phyloP scores from a whole-genome alignment of 306 rosid species.

The Echinosophora koreensis region DNA sequence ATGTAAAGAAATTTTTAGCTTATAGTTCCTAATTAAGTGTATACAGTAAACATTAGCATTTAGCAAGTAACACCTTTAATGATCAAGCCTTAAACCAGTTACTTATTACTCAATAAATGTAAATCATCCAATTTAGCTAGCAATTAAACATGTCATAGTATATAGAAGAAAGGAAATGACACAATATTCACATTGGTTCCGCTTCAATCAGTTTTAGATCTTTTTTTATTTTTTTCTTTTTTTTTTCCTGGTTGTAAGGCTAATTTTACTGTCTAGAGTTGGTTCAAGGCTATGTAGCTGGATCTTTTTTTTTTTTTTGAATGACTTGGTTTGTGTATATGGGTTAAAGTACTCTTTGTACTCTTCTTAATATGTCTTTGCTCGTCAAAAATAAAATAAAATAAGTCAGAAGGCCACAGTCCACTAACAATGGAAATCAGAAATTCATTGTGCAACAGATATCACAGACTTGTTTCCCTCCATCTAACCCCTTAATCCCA shows the following conservation, averaged over 20 bases:
- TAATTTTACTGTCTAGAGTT: too few species aligned
- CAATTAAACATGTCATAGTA: neutral
- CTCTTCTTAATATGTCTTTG: too few species aligned
- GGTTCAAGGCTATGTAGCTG: too few species aligned
- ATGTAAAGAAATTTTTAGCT: slow-evolving; percentile 14
- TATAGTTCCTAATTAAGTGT: slow-evolving; percentile 7
- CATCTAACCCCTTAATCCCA: neutral
- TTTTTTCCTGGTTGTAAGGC: too few species aligned
- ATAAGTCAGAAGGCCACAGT: slow-evolving; percentile 3
- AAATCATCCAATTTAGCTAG: neutral
- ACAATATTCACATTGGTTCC: slow-evolving; percentile 6
- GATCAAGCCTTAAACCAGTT: slow-evolving; percentile 10
- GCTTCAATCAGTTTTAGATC: slow-evolving; percentile 5
- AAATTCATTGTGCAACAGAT: neutral
- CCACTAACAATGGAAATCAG: slow-evolving; percentile 10
- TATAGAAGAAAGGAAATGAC: neutral
- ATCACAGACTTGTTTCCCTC: neutral
- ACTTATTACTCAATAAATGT: neutral
- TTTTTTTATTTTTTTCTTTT: too few species aligned
- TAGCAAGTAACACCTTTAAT: neutral
- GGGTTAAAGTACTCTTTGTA: too few species aligned
- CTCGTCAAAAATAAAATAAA: too few species aligned
- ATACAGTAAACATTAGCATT: neutral
- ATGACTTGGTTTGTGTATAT: too few species aligned
- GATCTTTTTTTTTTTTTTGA: too few species aligned